These are phyloP conservation scores for Metroxylon sagu DNA, from an alignment of 176 grass and related monocot genomes.

Conservation along the genomic window DNA sequence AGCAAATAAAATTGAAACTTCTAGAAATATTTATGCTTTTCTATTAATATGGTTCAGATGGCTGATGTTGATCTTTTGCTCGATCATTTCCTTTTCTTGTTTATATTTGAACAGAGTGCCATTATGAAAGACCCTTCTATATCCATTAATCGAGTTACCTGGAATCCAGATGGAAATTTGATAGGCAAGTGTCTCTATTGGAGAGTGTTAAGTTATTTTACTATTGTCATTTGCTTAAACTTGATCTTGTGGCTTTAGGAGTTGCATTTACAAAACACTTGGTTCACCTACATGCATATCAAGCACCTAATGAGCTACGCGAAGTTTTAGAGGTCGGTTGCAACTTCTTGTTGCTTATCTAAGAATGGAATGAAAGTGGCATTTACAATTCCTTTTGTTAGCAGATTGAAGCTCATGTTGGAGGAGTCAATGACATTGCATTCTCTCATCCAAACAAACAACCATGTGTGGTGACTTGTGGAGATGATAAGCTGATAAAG, in stretches of 20 bases:
- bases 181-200: slow-evolving; percentile 51
- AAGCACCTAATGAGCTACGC: slow-evolving; percentile 63
- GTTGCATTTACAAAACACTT: slow-evolving; percentile 88
- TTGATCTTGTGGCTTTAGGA: slow-evolving; percentile 36
- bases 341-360: slow-evolving; percentile 13
- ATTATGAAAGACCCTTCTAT: slow-evolving; percentile 67
- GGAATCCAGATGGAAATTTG: slow-evolving; percentile 89
- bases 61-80: not conserved
- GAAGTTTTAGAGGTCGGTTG: slow-evolving; percentile 61
- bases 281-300: slow-evolving; percentile 80
- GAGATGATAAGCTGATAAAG: slow-evolving; percentile 97
- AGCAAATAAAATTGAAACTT: no score
- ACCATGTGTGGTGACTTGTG: slow-evolving; percentile 83
- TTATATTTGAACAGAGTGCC: slow-evolving; percentile 36
- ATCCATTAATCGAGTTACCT: slow-evolving; percentile 70
- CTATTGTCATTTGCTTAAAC: not conserved
- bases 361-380: not conserved
- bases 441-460: slow-evolving; percentile 81
- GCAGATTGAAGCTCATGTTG: slow-evolving; percentile 92
- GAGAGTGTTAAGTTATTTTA: not conserved
- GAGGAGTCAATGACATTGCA: slow-evolving; percentile 93
- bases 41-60: no score
- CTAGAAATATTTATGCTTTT: no score
- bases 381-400: not conserved
- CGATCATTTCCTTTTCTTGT: slow-evolving; percentile 17